Evolutionary conservation across 805 yeast genomes (phyloP).

Genomic region (Myxozyma neotropica): DNA sequence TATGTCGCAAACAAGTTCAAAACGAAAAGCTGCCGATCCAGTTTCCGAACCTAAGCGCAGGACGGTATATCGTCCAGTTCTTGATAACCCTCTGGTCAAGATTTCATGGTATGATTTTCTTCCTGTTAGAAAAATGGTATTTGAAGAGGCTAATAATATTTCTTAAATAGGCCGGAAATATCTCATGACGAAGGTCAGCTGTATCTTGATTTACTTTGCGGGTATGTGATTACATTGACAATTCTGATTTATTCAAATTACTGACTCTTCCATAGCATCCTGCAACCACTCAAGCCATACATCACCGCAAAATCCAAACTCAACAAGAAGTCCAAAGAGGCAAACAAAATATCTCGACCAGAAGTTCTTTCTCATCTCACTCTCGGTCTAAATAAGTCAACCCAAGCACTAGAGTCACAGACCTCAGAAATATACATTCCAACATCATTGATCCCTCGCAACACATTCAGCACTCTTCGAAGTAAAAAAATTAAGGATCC

Average conservation of each 20-base stretch:
- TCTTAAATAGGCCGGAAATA: slow-evolving; percentile 22
- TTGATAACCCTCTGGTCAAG: slow-evolving; percentile 38
- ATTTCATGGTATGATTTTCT: slow-evolving; percentile 19
- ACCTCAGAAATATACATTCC: slow-evolving; percentile 1
- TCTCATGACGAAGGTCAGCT: slow-evolving; percentile 19
- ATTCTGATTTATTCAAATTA: not conserved
- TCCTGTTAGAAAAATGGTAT: not conserved
- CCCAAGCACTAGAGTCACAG: slow-evolving; percentile 28
- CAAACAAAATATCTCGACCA: slow-evolving; percentile 11
- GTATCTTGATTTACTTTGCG: slow-evolving; percentile 22
- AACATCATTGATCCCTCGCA: not conserved
- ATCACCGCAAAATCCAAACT: slow-evolving; percentile 5
- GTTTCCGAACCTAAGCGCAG: slow-evolving; percentile 24
- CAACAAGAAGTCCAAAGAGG: not conserved
- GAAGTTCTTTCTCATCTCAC: slow-evolving; percentile 16
- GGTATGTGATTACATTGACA: not conserved
- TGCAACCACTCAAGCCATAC: slow-evolving; percentile 15
- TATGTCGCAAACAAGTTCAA: not conserved
- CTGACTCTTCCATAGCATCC: slow-evolving; percentile 1
- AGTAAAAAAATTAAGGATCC: slow-evolving; percentile 9
- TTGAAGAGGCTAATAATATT: not conserved
- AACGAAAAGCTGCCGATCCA: not conserved
- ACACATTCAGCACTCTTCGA: not conserved
- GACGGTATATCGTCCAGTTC: slow-evolving; percentile 36
- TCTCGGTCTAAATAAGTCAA: slow-evolving; percentile 27